These are phyloP conservation scores for Tanacetum coccineum DNA, from an alignment of 129 eudicot genomes.

Conservation along the genomic window DNA sequence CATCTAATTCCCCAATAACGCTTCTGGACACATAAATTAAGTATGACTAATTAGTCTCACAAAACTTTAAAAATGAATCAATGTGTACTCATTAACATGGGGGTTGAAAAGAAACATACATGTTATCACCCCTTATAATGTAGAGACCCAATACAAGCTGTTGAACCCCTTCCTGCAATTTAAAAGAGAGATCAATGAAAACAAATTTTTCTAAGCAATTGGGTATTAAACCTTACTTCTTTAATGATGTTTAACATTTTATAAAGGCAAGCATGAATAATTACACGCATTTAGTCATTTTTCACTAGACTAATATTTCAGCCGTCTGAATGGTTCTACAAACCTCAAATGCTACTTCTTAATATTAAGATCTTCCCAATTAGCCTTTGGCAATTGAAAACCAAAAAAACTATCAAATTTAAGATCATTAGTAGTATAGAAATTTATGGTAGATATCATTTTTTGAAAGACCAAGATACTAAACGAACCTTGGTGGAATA, in stretches of 20 bases:
- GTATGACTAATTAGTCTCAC: not conserved
- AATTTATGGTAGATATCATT: too few relatives aligned
- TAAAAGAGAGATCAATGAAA: constrained; percentile 4
- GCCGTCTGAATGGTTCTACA: not conserved
- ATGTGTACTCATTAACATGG: constrained; percentile 8
- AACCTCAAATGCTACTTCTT: not conserved
- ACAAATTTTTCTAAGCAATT: not conserved
- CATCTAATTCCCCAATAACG: constrained; percentile 68
- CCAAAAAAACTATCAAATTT: not conserved
- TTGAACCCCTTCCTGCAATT: constrained; percentile 83
- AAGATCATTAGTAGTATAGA: too few relatives aligned
- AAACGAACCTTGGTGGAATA: constrained; percentile 40
- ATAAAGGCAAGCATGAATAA: not conserved
- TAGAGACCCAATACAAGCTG: constrained; percentile 90
- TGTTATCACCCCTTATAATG: constrained; percentile 92
- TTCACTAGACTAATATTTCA: not conserved
- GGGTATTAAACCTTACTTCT: not conserved
- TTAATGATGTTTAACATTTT: not conserved
- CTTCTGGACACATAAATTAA: constrained; percentile 43
- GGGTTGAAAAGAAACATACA: constrained; percentile 37
- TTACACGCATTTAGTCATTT: not conserved
- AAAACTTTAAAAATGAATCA: not conserved
- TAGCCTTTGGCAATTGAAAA: not conserved
- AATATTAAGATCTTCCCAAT: not conserved
- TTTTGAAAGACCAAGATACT: not conserved